These are phyloP conservation scores for Gyromitra esculenta DNA, from an alignment of 2,329 filamentous ascomycete genomes.

Conservation along the genomic window DNA sequence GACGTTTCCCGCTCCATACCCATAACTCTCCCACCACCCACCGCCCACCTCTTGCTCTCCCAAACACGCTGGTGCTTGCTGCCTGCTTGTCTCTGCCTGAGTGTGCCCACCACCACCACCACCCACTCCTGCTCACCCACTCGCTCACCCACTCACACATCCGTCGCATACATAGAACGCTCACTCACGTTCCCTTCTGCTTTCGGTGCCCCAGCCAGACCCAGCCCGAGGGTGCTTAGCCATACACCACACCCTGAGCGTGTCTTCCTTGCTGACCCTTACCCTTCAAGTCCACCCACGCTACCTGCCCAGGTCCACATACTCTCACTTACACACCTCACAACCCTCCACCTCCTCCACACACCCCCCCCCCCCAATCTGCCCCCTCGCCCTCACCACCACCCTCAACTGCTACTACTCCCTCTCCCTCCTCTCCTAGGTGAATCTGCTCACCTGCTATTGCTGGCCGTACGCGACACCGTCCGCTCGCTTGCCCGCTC, in stretches of 20 bases:
- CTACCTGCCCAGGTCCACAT: constrained; percentile 19
- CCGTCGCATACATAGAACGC: constrained; percentile 19
- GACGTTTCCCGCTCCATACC: constrained; percentile 24
- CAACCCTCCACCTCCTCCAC: neutral
- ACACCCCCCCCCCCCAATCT: constrained; percentile 1
- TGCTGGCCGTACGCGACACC: constrained; percentile 34
- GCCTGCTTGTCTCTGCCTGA: neutral
- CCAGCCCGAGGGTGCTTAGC: constrained; percentile 38
- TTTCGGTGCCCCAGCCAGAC: constrained; percentile 18
- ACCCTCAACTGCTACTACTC: neutral
- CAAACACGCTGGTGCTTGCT: constrained; percentile 6
- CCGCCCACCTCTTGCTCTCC: neutral
- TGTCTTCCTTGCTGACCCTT: constrained; percentile 29
- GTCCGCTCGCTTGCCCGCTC: constrained; percentile 28
- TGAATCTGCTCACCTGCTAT: constrained; percentile 18
- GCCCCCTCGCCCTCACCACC: constrained; percentile 7
- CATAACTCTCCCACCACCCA: constrained; percentile 26
- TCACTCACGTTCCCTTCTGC: constrained; percentile 4
- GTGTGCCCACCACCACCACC: neutral
- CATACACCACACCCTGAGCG: constrained; percentile 23
- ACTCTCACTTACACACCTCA: constrained; percentile 23
- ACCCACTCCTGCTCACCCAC: neutral
- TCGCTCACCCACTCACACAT: neutral
- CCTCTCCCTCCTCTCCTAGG: neutral
- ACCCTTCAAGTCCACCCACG: constrained; percentile 37